These are phyloP conservation scores for Linnemannia zychae DNA, from an alignment of 192 early-diverging fungal genomes.

Conservation along the genomic window DNA sequence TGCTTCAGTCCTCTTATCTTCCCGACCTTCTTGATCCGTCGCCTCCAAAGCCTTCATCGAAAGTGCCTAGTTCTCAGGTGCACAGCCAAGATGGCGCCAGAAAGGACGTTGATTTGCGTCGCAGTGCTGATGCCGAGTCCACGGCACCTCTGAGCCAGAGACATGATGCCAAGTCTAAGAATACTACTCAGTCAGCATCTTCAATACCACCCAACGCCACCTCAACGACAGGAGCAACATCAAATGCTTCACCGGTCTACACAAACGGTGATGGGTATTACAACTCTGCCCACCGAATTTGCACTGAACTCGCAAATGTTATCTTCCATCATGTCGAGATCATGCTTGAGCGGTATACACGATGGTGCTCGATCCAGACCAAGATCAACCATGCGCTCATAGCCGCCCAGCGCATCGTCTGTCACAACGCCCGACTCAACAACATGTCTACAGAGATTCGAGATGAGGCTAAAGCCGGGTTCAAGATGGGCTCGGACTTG, in stretches of 20 bases:
- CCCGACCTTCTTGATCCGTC: constrained; percentile 10
- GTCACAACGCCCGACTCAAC: constrained; percentile 19
- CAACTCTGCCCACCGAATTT: constrained; percentile 36
- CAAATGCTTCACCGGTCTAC: too few species aligned
- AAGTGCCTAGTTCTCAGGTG: neutral
- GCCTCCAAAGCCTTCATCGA: neutral
- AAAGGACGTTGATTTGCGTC: neutral
- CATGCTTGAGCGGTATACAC: constrained; percentile 32
- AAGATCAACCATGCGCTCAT: constrained; percentile 41
- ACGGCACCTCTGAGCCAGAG: neutral
- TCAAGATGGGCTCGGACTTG: constrained; percentile 36
- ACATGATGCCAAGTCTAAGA: neutral
- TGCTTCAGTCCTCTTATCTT: constrained; percentile 39
- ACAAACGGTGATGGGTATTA: constrained; percentile 3
- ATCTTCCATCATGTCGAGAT: constrained; percentile 37
- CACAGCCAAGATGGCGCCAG: neutral
- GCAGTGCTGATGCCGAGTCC: neutral
- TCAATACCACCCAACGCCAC: neutral
- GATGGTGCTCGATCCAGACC: constrained; percentile 37
- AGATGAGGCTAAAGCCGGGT: constrained; percentile 31
- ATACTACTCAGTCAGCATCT: neutral
- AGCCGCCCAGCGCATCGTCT: constrained; percentile 19
- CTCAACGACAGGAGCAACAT: neutral
- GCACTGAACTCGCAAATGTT: constrained; percentile 30
- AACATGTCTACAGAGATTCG: constrained; percentile 1